Evolutionary conservation across 768 basidiomycete species (phyloP).

Genomic region (Tubosaeta sp.): DNA sequence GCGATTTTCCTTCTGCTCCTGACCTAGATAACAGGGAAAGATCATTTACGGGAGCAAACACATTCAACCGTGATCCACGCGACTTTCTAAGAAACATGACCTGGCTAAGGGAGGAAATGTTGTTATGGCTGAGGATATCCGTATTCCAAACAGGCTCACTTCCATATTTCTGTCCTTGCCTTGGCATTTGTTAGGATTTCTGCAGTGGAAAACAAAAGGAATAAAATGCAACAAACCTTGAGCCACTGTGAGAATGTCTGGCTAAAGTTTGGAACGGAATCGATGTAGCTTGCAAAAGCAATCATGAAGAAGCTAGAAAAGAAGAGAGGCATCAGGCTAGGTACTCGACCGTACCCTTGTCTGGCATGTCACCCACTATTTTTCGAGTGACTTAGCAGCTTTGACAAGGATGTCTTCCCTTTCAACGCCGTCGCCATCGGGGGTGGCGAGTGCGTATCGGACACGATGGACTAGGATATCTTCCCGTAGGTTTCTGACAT

Average conservation of each 20-base stretch:
- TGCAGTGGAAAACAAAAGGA: background rate
- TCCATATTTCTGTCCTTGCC: conserved; percentile 88
- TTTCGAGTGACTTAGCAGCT: conserved; percentile 76
- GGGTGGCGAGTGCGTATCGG: conserved; percentile 77
- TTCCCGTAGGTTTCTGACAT: conserved; percentile 88
- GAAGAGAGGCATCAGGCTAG: background rate
- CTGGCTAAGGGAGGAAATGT: conserved; percentile 49
- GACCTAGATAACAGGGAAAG: conserved; percentile 76
- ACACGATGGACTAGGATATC: conserved; percentile 80
- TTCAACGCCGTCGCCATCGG: conserved; percentile 56
- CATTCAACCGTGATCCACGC: conserved; percentile 72
- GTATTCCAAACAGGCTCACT: conserved; percentile 46
- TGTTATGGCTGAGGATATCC: background rate
- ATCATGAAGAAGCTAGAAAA: conserved; percentile 82
- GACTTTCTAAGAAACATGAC: conserved; percentile 81
- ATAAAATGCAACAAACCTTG: conserved; percentile 43
- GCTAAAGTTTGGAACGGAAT: conserved; percentile 56
- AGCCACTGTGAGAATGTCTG: conserved; percentile 86
- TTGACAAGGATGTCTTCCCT: conserved; percentile 53
- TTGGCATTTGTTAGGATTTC: conserved; percentile 21
- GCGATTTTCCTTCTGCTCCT: conserved; percentile 50
- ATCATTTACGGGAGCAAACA: conserved; percentile 92
- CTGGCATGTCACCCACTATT: conserved; percentile 63
- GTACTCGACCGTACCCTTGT: background rate
- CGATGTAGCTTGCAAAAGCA: conserved; percentile 86